Conservation (phyloP, 2,329 filamentous ascomycete genomes). For the Fusarium avenaceum region DNA sequence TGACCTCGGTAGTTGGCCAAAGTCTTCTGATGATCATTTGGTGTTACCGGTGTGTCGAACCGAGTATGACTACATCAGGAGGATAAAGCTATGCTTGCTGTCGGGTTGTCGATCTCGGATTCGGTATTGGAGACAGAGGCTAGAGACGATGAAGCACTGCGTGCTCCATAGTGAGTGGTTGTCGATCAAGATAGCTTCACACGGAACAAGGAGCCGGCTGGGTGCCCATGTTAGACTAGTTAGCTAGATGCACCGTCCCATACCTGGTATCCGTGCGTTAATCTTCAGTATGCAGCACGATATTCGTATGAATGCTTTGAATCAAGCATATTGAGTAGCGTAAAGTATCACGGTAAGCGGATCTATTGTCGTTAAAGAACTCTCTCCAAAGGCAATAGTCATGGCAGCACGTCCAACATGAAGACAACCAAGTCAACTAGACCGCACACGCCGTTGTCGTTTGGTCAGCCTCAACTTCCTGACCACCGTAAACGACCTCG, state of each 20-base stretch:
- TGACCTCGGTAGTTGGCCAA: conserved; percentile 28
- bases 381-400: not conserved
- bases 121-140: conserved; percentile 10
- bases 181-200: conserved; percentile 17
- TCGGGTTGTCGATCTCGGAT: conserved; percentile 12
- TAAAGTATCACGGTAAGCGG: conserved; percentile 17
- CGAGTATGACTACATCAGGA: conserved; percentile 5
- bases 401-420: not conserved
- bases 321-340: conserved; percentile 1
- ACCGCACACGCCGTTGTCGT: conserved; percentile 6
- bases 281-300: not conserved
- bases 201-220: conserved; percentile 17
- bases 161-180: not conserved
- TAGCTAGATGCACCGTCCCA: not conserved
- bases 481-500: conserved; percentile 4
- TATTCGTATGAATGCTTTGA: not conserved
- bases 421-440: conserved; percentile 13
- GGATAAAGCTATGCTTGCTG: not conserved
- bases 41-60: conserved; percentile 2
- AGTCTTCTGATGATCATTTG: not conserved
- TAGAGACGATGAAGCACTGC: not conserved
- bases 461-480: conserved; percentile 15
- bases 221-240: conserved; percentile 6
- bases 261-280: conserved; percentile 24
- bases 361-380: conserved; percentile 7